These are phyloP conservation scores for Mortierella sp. DNA, from an alignment of 371 early-diverging fungal species.

Conservation along the genomic window DNA sequence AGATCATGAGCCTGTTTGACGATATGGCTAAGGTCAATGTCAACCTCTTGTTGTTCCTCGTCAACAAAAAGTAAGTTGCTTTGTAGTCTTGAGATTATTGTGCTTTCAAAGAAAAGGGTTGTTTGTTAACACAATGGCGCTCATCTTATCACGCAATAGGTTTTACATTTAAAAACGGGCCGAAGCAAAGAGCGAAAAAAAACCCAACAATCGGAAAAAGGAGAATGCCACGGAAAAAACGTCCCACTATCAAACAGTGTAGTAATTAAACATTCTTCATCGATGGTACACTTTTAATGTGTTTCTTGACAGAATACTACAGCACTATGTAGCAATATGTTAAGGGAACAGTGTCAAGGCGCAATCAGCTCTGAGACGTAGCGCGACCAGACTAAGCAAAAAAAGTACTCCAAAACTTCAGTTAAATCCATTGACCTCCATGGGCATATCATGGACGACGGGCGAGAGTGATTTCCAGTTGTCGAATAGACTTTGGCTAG, in stretches of 20 bases:
- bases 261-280: too few relatives aligned
- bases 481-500: slow-evolving; percentile 62
- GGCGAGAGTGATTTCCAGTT: slow-evolving; percentile 71
- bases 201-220: neutral
- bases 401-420: neutral
- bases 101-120: neutral
- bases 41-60: slow-evolving; percentile 91
- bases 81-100: neutral
- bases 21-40: slow-evolving; percentile 94
- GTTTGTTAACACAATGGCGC: neutral
- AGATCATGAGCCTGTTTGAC: slow-evolving; percentile 90
- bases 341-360: too few relatives aligned
- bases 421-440: slow-evolving; percentile 55
- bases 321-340: too few relatives aligned
- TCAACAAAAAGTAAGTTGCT: slow-evolving; percentile 92
- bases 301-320: too few relatives aligned
- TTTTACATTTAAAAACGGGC: slow-evolving; percentile 8
- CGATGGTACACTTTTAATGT: too few relatives aligned
- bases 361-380: too few relatives aligned
- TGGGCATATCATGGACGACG: slow-evolving; percentile 57
- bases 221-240: neutral
- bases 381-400: too few relatives aligned
- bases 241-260: neutral
- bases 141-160: neutral
- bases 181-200: neutral